phyloP scores from a whole-genome alignment of 148 eudicot species.

The Diospyros lotus region DNA sequence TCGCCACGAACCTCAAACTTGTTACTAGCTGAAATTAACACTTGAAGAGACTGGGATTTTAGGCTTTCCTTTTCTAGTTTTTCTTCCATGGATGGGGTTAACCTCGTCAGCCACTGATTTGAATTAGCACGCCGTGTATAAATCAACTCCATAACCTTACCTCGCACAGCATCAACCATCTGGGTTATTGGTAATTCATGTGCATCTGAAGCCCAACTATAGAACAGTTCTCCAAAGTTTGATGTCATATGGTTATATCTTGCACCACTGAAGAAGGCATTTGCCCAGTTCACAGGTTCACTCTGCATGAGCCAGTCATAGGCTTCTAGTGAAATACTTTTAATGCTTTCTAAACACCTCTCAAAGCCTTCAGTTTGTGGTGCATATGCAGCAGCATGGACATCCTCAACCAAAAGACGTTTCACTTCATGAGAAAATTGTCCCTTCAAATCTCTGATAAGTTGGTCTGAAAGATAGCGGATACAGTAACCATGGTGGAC shows the following conservation, averaged over 20 bases:
- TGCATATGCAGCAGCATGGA: constrained; percentile 73
- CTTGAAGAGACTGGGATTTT: constrained; percentile 54
- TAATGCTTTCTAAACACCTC: constrained; percentile 55
- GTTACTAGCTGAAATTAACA: constrained; percentile 43
- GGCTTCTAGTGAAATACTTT: constrained; percentile 75
- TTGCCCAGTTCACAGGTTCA: constrained; percentile 85
- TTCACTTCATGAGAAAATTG: constrained; percentile 87
- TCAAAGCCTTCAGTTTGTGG: constrained; percentile 57
- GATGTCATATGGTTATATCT: constrained; percentile 81
- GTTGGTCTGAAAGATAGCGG: constrained; percentile 2
- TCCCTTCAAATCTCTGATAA: constrained; percentile 61
- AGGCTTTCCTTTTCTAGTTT: constrained; percentile 61
- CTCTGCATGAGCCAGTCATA: constrained; percentile 77
- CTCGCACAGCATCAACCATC: constrained; percentile 81
- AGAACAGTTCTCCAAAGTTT: constrained; percentile 77
- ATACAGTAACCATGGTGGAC: too few relatives aligned
- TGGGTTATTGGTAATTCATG: constrained; percentile 91
- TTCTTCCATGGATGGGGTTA: constrained; percentile 87
- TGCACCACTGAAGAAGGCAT: constrained; percentile 69
- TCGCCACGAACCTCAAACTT: constrained; percentile 83
- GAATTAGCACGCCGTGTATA: constrained; percentile 49
- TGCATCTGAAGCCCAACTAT: constrained; percentile 90
- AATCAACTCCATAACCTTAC: constrained; percentile 68
- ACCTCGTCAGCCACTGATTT: constrained; percentile 58
- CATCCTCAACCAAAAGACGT: constrained; percentile 76